Conservation (phyloP, 805 yeast genomes). For the Debaryomyces tyrocola region DNA sequence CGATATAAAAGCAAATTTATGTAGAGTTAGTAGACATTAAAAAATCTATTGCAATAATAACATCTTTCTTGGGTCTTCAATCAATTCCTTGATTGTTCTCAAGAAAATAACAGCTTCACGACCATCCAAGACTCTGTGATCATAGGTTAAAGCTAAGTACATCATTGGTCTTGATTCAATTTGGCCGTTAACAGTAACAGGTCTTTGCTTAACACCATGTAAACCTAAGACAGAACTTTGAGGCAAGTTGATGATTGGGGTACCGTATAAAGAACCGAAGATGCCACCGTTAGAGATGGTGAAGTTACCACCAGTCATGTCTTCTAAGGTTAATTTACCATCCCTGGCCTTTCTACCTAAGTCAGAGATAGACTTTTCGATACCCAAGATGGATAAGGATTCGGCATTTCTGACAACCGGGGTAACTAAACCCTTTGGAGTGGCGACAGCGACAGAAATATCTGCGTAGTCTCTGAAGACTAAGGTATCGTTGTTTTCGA, state of each 20-base stretch:
- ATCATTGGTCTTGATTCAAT: constrained; percentile 98
- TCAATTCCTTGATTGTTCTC: constrained; percentile 92
- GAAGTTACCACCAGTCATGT: constrained; percentile 99
- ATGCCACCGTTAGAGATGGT: constrained; percentile 99
- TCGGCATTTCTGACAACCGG: constrained; percentile 98
- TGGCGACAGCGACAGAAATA: constrained; percentile 95
- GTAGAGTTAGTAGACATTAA: not conserved
- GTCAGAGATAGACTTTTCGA: constrained; percentile 79
- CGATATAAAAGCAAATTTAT: no score
- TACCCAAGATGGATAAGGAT: constrained; percentile 80
- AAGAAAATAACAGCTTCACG: constrained; percentile 98
- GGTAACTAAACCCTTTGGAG: constrained; percentile 98
- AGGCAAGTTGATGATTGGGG: constrained; percentile 97
- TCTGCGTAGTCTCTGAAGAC: constrained; percentile 96
- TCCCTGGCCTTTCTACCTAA: constrained; percentile 95
- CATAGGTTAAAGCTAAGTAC: constrained; percentile 98
- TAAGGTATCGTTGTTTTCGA: constrained; percentile 87
- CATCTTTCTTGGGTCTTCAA: constrained; percentile 99
- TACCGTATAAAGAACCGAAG: constrained; percentile 95
- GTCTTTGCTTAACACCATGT: constrained; percentile 97
- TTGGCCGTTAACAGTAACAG: constrained; percentile 94
- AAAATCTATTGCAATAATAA: constrained; percentile 36
- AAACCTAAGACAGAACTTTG: constrained; percentile 97
- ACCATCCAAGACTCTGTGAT: constrained; percentile 97
- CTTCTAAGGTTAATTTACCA: constrained; percentile 93